A percentile compares a stretch with the other conserved stretches of the same genome.
phyloP scores from a whole-genome alignment of 176 grass and related monocot genomes.

The Hordeum vulgare region DNA sequence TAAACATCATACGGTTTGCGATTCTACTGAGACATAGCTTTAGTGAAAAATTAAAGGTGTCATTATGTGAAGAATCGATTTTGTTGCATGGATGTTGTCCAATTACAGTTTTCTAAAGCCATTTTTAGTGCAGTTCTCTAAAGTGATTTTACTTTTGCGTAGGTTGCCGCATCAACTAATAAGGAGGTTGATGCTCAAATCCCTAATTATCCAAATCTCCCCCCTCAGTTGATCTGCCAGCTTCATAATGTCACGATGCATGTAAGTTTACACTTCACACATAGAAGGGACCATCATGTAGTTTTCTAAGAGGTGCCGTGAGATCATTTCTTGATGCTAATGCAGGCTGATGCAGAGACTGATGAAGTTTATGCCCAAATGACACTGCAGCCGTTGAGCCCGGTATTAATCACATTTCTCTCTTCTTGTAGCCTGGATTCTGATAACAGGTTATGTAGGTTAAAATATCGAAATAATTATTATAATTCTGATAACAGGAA shows the following conservation, averaged over 20 bases:
- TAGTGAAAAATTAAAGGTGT: background rate
- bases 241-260: conserved; percentile 99
- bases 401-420: conserved; percentile 38
- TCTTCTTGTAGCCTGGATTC: conserved; percentile 8
- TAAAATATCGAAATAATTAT: background rate
- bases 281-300: conserved; percentile 18
- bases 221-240: conserved; percentile 91
- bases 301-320: conserved; percentile 2
- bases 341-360: conserved; percentile 84
- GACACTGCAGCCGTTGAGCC: conserved; percentile 84
- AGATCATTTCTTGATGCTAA: conserved; percentile 10
- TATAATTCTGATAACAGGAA: conserved; percentile 43
- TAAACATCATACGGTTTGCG: background rate
- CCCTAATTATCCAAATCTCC: conserved; percentile 93
- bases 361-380: conserved; percentile 99
- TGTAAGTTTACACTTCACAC: conserved; percentile 44
- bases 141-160: conserved; percentile 8
- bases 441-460: background rate
- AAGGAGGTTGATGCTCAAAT: conserved; percentile 91
- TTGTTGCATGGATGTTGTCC: background rate
- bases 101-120: background rate
- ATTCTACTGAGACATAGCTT: background rate
- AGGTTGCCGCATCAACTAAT: conserved; percentile 94
- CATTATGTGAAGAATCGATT: background rate
- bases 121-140: background rate